Base-by-base conservation (phyloP, 305 asterid genomes). In the Stenogyne calaminthoides region DNA sequence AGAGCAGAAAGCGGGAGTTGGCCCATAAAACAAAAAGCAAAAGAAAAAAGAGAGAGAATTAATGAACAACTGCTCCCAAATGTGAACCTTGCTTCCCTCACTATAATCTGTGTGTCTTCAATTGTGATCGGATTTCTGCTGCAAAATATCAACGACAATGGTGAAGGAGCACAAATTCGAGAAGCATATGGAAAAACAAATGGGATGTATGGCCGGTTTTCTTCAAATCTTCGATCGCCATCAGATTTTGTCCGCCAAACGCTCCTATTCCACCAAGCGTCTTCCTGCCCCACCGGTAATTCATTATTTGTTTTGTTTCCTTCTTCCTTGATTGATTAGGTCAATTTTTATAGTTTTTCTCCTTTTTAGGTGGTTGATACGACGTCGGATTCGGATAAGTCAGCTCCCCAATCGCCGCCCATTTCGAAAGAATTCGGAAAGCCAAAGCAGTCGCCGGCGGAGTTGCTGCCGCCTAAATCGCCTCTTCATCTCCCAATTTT, bases 121-220 rank as follows among this genome's bases (percentile, higher is more conserved):
- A 22, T 58, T 27, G 74, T 11, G 19, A 73, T 67, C 73, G 73
- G 69, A 25, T 0, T 25, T 25, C 3, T 25, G 20, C 80, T 71
- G 70, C 70, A 29, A 73, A 73, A 88, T 88, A 91, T 70, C 88
- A 77, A 71, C 84, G n/a, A 88, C 76, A 9, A 22, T 75, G 72
- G 69, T 73, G 42, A 81, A 81, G 14, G 93, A 86, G 29, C 81
- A 83, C 79, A 82, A 85, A 57, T 80, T 82, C 8, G 88, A 88
- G 73, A 89, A 82, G 82, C 93, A 85, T 46, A 77, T 85, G 1
- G 83, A 78, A 67, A 84, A 84, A 52, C 94, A 88, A 65, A 81
- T 83, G 84, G 96, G 98, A 2, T 92, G 98, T 83, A 92, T 95
- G 94, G 77, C 96, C 52, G 98, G 97, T 44, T 92, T 90, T 64